Evolutionary conservation across 2,329 filamentous ascomycete genomes (phyloP).

Genomic region (Exserohilum turcica): DNA sequence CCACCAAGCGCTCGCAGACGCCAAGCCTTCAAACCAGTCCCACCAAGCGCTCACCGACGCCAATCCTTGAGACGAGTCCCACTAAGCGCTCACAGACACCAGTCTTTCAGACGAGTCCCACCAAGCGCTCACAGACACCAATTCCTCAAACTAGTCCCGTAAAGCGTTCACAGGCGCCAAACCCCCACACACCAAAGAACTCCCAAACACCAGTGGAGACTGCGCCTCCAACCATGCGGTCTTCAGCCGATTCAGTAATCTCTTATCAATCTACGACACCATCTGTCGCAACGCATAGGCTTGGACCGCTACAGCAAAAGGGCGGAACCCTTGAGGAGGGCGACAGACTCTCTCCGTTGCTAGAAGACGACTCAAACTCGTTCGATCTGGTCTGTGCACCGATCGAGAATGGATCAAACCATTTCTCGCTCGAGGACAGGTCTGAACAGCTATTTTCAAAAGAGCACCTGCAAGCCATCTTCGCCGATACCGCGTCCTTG

Average conservation of each 20-base stretch:
- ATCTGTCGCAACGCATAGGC: conserved; percentile 40
- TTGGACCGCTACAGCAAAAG: conserved; percentile 53
- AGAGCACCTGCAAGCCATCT: conserved; percentile 69
- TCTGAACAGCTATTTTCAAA: conserved; percentile 69
- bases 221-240: conserved; percentile 30
- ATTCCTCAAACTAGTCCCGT: no score
- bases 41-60: no score
- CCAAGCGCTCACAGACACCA: no score
- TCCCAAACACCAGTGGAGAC: conserved; percentile 17
- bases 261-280: conserved; percentile 44
- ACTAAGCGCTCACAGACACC: no score
- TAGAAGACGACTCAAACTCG: conserved; percentile 59
- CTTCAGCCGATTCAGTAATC: conserved; percentile 45
- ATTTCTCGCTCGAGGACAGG: conserved; percentile 66
- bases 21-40: no score
- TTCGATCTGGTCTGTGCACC: conserved; percentile 59
- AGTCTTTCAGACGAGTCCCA: no score
- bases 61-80: no score
- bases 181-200: neutral
- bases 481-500: conserved; percentile 66
- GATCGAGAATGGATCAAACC: conserved; percentile 30
- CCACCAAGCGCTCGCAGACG: no score
- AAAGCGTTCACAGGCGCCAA: no score
- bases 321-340: conserved; percentile 46
- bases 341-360: conserved; percentile 53